Conservation (phyloP, 768 basidiomycete species). For the Boletus subparvulus region DNA sequence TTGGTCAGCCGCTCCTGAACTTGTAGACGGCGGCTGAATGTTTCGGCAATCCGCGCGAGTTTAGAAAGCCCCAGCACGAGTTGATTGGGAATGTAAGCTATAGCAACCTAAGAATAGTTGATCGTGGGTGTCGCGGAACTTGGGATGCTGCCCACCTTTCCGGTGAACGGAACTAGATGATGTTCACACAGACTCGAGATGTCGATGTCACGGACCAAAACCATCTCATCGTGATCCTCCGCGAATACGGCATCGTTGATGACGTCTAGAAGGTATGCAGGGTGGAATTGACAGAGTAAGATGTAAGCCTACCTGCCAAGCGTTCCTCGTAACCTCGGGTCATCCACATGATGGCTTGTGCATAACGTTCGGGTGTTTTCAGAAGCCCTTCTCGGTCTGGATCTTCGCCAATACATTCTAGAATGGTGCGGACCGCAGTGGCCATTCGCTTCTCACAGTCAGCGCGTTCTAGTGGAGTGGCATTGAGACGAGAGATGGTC, state of each 20-base stretch:
- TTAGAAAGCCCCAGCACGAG: conserved; percentile 95
- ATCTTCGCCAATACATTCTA: conserved; percentile 98
- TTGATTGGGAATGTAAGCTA: conserved; percentile 95
- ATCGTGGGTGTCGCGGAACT: conserved; percentile 22
- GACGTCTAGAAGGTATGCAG: conserved; percentile 61
- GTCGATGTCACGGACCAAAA: conserved; percentile 95
- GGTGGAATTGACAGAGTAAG: conserved; percentile 11
- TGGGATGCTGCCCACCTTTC: conserved; percentile 64
- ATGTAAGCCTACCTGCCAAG: conserved; percentile 61
- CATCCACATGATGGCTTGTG: conserved; percentile 98
- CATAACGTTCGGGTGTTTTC: conserved; percentile 92
- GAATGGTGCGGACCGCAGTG: conserved; percentile 82
- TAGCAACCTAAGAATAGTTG: conserved; percentile 70
- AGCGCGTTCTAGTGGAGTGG: conserved; percentile 68
- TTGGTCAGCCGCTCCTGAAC: conserved; percentile 98
- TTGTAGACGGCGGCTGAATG: conserved; percentile 91
- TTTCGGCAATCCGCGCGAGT: conserved; percentile 95
- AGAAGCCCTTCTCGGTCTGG: conserved; percentile 91
- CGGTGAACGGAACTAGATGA: conserved; percentile 96
- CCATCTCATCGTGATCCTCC: conserved; percentile 99
- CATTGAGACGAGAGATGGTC: conserved; percentile 80
- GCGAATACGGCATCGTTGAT: conserved; percentile 98
- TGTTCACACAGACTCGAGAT: conserved; percentile 98
- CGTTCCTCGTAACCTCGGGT: conserved; percentile 97
- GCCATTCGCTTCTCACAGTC: conserved; percentile 77